Percentiles rank a stretch among this genome's conserved stretches.
Evolutionary conservation across 2,329 filamentous ascomycete genomes (phyloP).

Genomic region (Magnaporthales sp.): DNA sequence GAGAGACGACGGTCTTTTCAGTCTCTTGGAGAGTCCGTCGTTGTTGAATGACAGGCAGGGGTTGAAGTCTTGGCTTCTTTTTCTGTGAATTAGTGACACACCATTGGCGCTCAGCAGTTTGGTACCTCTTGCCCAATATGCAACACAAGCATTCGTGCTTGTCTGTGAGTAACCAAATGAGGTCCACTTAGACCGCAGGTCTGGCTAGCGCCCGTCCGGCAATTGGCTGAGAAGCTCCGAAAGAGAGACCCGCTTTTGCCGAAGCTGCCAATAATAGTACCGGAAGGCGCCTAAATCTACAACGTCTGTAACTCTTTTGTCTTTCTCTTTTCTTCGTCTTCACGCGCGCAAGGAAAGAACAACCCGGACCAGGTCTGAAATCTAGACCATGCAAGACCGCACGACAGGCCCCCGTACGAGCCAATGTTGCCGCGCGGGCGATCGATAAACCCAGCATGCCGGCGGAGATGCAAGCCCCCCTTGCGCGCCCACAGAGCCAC

Average conservation of each 20-base stretch:
- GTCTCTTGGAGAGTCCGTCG: too few relatives aligned
- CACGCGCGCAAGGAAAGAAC: constrained; percentile 3
- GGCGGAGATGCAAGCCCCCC: not conserved
- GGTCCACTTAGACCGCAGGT: constrained; percentile 2
- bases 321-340: not conserved
- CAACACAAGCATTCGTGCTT: not conserved
- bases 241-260: not conserved
- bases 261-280: constrained; percentile 4
- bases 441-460: not conserved
- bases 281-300: constrained; percentile 3
- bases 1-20: not conserved
- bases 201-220: not conserved
- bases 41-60: not conserved
- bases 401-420: not conserved
- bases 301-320: constrained; percentile 4
- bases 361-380: not conserved
- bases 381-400: not conserved
- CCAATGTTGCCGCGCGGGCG: not conserved
- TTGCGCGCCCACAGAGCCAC: not conserved
- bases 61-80: not conserved
- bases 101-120: not conserved
- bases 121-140: not conserved
- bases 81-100: not conserved
- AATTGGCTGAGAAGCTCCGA: constrained; percentile 2
- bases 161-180: not conserved